Evolutionary conservation across 768 basidiomycete species (phyloP), one percentile per base, ranked within the genome.

Genomic region (Podaxis pistillaris): DNA sequence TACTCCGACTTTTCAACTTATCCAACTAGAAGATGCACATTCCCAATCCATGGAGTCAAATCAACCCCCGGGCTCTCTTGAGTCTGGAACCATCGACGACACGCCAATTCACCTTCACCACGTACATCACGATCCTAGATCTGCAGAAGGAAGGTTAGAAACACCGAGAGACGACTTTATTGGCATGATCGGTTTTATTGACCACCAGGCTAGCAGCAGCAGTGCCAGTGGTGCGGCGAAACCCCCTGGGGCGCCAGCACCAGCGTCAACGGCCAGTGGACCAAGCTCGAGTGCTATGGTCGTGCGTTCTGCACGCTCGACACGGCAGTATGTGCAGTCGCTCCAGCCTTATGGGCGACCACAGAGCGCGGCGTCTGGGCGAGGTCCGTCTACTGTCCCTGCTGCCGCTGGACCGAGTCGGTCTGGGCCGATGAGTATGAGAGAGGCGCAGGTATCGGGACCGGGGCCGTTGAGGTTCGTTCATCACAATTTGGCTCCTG

Each of bases 321-420:
- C 61, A 33, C 37, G 56, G 38, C 58, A 63, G 30, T 63, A 57
- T 52, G 57, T 63, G n/a, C 66, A 66, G 22, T 50, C 54, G 7
- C 53, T 62, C 33, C 64, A 73, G 63, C 75, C 74, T n/a, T 74
- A 74, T 58, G 64, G 64, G 28, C 66, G 73, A 26, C 68, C 73
- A 13, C 67, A 63, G 54, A 73, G 66, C 64, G 30, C 56, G 33
- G n/a, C 55, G 58, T 17, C 62, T 57, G 58, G 53, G 19, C 41
- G 46, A 63, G 53, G 56, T 47, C 6, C 47, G 47, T 56, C 58
- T 28, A n/a, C 54, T 56, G 37, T 22, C 41, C 11, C 54, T 62
- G 60, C 60, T 55, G 53, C 60, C 5, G 60, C 60, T 55, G 60
- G 53, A 62, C 47, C 57, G 46, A 58, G 57, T 50, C 46, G 47